These are phyloP conservation scores for Skeletonema grethae DNA, from an alignment of 108 stramenopile species.

Conservation along the genomic window DNA sequence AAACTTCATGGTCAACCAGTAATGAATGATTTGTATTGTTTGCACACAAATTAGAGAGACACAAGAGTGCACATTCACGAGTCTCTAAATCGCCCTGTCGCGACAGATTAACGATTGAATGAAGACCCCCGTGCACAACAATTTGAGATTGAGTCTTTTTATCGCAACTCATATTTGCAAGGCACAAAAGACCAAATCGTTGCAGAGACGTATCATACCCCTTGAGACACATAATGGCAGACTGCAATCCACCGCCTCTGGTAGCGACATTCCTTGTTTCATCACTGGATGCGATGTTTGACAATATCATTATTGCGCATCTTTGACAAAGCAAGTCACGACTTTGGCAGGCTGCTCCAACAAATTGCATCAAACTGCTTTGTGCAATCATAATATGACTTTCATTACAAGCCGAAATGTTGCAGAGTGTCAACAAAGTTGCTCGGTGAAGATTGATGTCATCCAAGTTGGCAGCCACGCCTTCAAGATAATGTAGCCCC, in stretches of 20 bases:
- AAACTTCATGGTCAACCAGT: slow-evolving; percentile 45
- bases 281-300: slow-evolving; percentile 71
- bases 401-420: slow-evolving; percentile 49
- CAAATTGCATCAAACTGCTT: slow-evolving; percentile 41
- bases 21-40: slow-evolving; percentile 67
- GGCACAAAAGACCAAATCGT: slow-evolving; percentile 63
- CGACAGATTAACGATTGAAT: slow-evolving; percentile 39
- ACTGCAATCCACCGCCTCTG: slow-evolving; percentile 67
- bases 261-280: slow-evolving; percentile 65
- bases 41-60: slow-evolving; percentile 77
- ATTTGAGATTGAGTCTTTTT: slow-evolving; percentile 76
- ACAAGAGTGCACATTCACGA: slow-evolving; percentile 62
- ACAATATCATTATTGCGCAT: slow-evolving; percentile 83
- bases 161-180: slow-evolving; percentile 84
- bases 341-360: slow-evolving; percentile 49
- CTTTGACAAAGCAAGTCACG: slow-evolving; percentile 75
- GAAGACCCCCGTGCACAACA: slow-evolving; percentile 60
- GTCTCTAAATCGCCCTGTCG: slow-evolving; percentile 62
- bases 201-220: slow-evolving; percentile 65
- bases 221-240: slow-evolving; percentile 12
- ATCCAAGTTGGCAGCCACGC: slow-evolving; percentile 36
- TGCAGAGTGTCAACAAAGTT: slow-evolving; percentile 55
- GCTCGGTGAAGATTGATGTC: slow-evolving; percentile 60
- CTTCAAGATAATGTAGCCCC: slow-evolving; percentile 58
- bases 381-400: slow-evolving; percentile 51